Conservation (phyloP, 371 early-diverging fungal species). For the Syncephalastrum monosporum region DNA sequence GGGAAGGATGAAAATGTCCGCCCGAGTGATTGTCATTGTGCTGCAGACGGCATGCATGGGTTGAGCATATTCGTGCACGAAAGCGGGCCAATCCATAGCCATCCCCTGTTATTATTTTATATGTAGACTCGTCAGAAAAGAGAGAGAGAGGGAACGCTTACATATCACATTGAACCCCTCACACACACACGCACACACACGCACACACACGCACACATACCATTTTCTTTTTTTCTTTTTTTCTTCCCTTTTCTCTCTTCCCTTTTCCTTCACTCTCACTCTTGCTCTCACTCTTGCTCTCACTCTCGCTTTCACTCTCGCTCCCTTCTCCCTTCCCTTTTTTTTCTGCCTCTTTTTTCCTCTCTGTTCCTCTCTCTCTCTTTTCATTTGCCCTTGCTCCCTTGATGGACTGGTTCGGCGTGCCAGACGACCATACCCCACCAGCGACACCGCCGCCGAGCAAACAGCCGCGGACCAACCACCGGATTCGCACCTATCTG, state of each 20-base stretch:
- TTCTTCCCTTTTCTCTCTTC: no score
- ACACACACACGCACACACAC: no score
- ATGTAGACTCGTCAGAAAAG: no score
- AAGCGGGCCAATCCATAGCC: no score
- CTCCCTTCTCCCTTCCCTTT: neutral
- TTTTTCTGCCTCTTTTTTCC: neutral
- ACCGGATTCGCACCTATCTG: no score
- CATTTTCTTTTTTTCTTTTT: no score
- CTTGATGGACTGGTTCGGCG: conserved; percentile 8
- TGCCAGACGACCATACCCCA: conserved; percentile 16
- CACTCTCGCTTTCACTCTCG: neutral
- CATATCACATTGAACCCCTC: no score
- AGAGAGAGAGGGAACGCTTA: no score
- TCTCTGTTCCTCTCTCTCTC: neutral
- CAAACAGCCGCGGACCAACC: neutral
- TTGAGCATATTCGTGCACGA: conserved; percentile 31
- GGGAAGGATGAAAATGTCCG: neutral
- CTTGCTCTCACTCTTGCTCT: neutral
- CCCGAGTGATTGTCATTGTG: conserved; percentile 11
- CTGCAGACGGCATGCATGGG: conserved; percentile 27
- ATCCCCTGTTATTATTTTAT: no score
- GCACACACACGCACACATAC: no score
- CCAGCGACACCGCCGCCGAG: conserved; percentile 19
- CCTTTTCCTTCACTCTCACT: no score
- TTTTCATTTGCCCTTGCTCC: neutral